Evolutionary conservation across 139 green algal species (phyloP).

Genomic region (Cymbomonas tetramitiformis): DNA sequence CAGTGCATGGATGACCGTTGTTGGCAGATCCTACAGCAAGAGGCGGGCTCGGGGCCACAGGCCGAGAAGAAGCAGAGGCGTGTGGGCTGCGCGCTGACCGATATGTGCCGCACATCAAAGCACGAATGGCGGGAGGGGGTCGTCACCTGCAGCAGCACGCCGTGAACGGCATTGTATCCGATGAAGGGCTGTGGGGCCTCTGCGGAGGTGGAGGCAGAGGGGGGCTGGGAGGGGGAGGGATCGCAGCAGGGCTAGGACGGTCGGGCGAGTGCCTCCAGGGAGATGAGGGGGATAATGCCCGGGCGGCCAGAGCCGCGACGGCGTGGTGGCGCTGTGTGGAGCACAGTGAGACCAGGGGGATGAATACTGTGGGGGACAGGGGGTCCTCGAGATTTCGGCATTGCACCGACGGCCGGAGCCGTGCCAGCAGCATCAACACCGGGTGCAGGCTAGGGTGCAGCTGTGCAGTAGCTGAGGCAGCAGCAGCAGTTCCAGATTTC

Average conservation of each 20-base stretch:
- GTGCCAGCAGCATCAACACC: conserved; percentile 62
- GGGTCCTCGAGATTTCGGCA: not conserved
- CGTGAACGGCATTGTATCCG: not conserved
- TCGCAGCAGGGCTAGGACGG: not conserved
- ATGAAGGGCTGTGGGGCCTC: not conserved
- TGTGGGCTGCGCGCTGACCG: too few species aligned
- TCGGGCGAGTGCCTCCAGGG: not conserved
- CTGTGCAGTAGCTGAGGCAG: conserved; percentile 36
- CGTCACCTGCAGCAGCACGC: not conserved
- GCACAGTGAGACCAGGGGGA: conserved; percentile 39
- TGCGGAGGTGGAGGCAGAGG: not conserved
- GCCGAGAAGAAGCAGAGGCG: too few species aligned
- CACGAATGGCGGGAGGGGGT: too few species aligned
- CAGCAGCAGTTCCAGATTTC: not conserved
- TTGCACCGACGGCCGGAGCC: conserved; percentile 35
- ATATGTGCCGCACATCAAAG: too few species aligned
- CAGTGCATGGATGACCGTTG: too few species aligned
- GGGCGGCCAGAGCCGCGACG: not conserved
- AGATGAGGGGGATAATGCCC: not conserved
- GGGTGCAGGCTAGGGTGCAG: conserved; percentile 61
- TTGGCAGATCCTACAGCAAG: too few species aligned
- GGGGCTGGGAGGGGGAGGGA: not conserved
- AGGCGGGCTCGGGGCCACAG: too few species aligned
- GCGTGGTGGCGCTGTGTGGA: conserved; percentile 30
- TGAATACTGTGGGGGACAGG: conserved; percentile 44